Evolutionary conservation across 2,329 filamentous ascomycete genomes (phyloP), one percentile per base, ranked within the genome.

Genomic region (Clarireedia homoeocarpa): DNA sequence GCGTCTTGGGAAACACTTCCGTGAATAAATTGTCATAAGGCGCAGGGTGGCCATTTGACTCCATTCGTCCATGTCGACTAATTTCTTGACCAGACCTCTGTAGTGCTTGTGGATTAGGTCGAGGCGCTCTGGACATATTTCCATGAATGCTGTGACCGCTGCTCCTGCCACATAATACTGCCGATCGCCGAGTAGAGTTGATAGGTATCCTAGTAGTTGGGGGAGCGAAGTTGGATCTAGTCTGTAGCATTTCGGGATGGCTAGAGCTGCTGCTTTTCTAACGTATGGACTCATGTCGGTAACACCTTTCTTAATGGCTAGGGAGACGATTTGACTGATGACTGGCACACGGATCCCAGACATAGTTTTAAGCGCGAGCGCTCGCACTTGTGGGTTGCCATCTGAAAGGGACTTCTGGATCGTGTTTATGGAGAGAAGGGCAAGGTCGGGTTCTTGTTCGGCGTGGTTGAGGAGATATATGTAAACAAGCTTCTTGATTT

Each of bases 61-160:
- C 94, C 94, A 99, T 73, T 99, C 94, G 67, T 99, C 94, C 94
- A 99, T 99, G 69, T 99, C 94, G 24, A 96, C 90, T 52, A 97
- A 75, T 75, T 96, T 96, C 70, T 84, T 89, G 60, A 95, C 85
- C 60, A 99, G 75, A 38, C 82, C 78, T 51, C 89, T 83, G 72
- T 97, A 99, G 69, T 96, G 88, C 62, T 87, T 85, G 71, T 99
- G 94, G 63, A 99, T 84, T 58, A 99, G 74, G 69, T 96, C 91
- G 61, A 96, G 79, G 53, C 88, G 79, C 15, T 95, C 86, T 0
- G 94, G 91, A 63, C 92, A 97, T 27, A 97, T 78, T 62, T 96
- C 90, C 70, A 95, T 72, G 66, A 95, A 96, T 0, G 94, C 89
- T 39, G 86, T 83, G 3, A 97, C 90, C 0, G 94, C 94, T 2